These are phyloP conservation scores for Penicillium hordei DNA, from an alignment of 2,329 filamentous ascomycete genomes.

Conservation along the genomic window DNA sequence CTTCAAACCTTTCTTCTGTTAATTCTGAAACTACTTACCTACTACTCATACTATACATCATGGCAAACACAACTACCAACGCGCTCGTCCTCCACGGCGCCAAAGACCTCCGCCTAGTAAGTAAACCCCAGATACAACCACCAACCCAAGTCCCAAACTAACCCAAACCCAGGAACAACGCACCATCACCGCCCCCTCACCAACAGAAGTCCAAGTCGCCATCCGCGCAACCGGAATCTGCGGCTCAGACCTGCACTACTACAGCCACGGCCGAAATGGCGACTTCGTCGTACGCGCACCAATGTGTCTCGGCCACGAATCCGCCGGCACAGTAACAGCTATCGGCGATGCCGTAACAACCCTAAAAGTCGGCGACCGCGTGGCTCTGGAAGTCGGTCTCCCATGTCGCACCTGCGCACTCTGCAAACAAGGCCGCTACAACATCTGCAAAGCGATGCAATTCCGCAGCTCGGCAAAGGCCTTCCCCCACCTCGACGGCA, in stretches of 20 bases:
- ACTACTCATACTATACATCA: conserved; percentile 14
- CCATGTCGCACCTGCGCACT: conserved; percentile 68
- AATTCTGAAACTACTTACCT: background rate
- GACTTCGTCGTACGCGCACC: conserved; percentile 79
- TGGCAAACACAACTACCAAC: conserved; percentile 31
- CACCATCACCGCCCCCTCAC: conserved; percentile 46
- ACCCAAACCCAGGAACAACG: conserved; percentile 54
- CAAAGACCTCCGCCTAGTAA: conserved; percentile 60
- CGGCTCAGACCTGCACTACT: conserved; percentile 79
- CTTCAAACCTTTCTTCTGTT: background rate
- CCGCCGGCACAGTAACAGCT: conserved; percentile 73
- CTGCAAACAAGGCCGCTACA: conserved; percentile 59
- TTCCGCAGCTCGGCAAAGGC: conserved; percentile 61
- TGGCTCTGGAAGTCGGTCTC: conserved; percentile 89
- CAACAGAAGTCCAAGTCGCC: conserved; percentile 62
- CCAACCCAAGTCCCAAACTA: background rate
- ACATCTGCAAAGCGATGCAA: conserved; percentile 60
- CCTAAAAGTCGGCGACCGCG: conserved; percentile 72
- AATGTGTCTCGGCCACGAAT: conserved; percentile 77
- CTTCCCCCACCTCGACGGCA: conserved; percentile 64
- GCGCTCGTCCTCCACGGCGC: conserved; percentile 60
- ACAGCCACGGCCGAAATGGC: conserved; percentile 80
- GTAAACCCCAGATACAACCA: conserved; percentile 14
- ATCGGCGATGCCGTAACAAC: conserved; percentile 63
- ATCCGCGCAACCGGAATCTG: conserved; percentile 68